Evolutionary conservation across 1,139 yeast genomes (phyloP).

Genomic region (Lodderomyces theae): DNA sequence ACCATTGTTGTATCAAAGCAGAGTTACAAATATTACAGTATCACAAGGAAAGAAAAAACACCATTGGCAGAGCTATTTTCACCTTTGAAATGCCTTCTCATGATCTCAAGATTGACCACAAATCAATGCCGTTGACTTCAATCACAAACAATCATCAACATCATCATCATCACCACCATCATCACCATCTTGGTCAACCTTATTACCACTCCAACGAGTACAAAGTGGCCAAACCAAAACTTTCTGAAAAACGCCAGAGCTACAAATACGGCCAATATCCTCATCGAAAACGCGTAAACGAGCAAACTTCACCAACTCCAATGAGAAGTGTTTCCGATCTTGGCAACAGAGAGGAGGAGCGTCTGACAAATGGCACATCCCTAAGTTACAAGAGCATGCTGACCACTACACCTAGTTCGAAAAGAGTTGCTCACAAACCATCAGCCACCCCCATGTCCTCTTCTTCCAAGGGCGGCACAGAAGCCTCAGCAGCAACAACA

Average conservation of each 20-base stretch:
- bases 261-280: slow-evolving; percentile 1
- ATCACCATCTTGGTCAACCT: no score
- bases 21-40: no score
- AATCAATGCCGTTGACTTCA: neutral
- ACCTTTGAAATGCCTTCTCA: neutral
- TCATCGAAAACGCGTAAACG: neutral
- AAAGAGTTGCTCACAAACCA: neutral
- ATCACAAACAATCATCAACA: slow-evolving; percentile 1
- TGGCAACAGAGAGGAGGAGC: neutral
- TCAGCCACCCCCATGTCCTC: slow-evolving; percentile 3
- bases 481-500: no score
- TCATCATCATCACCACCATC: no score
- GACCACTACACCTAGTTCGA: neutral
- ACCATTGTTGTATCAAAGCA: no score
- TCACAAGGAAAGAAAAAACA: no score
- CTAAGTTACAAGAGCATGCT: neutral
- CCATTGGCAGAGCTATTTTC: no score
- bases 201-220: neutral
- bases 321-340: neutral
- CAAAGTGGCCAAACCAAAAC: neutral
- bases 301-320: neutral
- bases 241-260: neutral
- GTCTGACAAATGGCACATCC: neutral
- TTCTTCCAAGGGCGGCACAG: neutral
- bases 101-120: neutral